These are phyloP conservation scores for Cordyceps javanica DNA, from an alignment of 2,329 filamentous ascomycete species.

Conservation along the genomic window DNA sequence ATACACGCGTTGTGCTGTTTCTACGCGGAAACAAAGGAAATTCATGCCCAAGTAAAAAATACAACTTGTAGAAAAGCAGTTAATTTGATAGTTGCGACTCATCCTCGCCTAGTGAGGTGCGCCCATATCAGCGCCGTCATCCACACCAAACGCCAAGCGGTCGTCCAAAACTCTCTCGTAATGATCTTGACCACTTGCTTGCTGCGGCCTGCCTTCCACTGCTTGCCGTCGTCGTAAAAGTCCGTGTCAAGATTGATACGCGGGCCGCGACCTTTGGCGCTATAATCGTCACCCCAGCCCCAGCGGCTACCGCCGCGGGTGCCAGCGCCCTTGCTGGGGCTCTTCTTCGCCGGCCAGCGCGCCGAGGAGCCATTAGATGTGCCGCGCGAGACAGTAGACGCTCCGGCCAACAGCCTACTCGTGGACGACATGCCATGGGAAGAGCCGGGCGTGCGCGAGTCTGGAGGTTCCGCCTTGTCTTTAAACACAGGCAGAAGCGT, in stretches of 20 bases:
- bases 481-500: conserved; percentile 44
- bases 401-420: conserved; percentile 12
- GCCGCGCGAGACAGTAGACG: conserved; percentile 15
- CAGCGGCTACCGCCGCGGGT: conserved; percentile 26
- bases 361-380: conserved; percentile 20
- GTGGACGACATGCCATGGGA: conserved; percentile 16
- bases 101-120: conserved; percentile 61
- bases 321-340: conserved; percentile 38
- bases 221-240: conserved; percentile 38
- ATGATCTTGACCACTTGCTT: conserved; percentile 39
- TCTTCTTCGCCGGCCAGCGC: conserved; percentile 21
- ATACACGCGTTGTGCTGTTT: not conserved
- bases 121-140: conserved; percentile 59
- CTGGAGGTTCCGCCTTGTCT: conserved; percentile 43
- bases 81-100: too few species aligned
- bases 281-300: conserved; percentile 38
- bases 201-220: conserved; percentile 26
- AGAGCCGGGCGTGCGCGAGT: conserved; percentile 20
- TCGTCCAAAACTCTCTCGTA: conserved; percentile 54
- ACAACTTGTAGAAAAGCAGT: too few species aligned
- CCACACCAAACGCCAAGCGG: conserved; percentile 56
- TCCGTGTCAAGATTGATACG: conserved; percentile 49
- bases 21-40: not conserved
- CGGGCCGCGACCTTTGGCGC: conserved; percentile 36
- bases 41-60: not conserved